These are phyloP conservation scores for Pyrenochaeta sp. DNA, from an alignment of 2,329 filamentous ascomycete genomes.

Conservation along the genomic window DNA sequence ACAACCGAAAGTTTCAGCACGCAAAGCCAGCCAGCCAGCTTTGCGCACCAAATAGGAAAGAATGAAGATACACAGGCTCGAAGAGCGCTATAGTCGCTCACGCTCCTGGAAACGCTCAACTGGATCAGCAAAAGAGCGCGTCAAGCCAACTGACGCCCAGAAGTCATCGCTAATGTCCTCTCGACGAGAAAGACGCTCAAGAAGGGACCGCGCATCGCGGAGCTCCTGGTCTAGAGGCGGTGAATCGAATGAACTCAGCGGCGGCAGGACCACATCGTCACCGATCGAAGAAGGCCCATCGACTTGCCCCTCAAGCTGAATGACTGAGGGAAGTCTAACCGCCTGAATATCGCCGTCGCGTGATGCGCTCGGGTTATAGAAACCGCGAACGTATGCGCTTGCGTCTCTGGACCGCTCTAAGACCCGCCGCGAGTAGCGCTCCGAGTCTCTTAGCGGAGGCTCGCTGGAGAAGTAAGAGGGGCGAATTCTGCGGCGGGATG, in stretches of 20 bases:
- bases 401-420: slow-evolving; percentile 38
- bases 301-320: slow-evolving; percentile 26
- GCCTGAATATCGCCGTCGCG: slow-evolving; percentile 11
- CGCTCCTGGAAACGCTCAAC: slow-evolving; percentile 46
- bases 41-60: neutral
- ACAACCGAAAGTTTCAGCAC: neutral
- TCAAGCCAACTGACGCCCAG: slow-evolving; percentile 66
- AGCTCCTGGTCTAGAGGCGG: slow-evolving; percentile 53
- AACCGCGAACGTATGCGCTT: slow-evolving; percentile 39
- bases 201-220: slow-evolving; percentile 74
- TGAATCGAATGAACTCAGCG: slow-evolving; percentile 13
- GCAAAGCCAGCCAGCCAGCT: slow-evolving; percentile 13
- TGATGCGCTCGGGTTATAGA: slow-evolving; percentile 26
- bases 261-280: slow-evolving; percentile 27
- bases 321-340: slow-evolving; percentile 10
- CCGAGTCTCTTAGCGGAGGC: slow-evolving; percentile 38
- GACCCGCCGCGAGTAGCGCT: slow-evolving; percentile 39
- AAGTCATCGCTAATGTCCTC: slow-evolving; percentile 83
- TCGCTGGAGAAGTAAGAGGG: slow-evolving; percentile 32
- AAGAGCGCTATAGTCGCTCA: slow-evolving; percentile 32
- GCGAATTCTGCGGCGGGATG: slow-evolving; percentile 23
- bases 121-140: slow-evolving; percentile 44
- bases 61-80: neutral
- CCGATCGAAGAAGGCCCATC: slow-evolving; percentile 25
- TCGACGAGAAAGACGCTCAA: slow-evolving; percentile 73